Conservation (phyloP, 345 rosid species). For the Laguncularia racemosa region DNA sequence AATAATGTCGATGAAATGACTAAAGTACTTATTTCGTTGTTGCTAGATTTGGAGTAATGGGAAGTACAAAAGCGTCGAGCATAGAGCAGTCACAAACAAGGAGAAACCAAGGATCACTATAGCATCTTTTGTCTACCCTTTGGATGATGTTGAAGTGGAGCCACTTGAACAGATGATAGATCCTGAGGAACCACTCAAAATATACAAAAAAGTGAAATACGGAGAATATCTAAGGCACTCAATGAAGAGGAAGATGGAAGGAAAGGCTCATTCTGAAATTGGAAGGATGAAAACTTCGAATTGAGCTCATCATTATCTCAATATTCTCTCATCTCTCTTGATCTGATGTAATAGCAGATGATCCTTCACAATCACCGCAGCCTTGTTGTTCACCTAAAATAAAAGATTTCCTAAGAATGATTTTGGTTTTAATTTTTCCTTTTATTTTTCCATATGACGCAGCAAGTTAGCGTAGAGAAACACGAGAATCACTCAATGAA, state of each 20-base stretch:
- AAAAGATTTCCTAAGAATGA: no score
- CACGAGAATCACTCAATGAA: no score
- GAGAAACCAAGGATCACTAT: conserved; percentile 12
- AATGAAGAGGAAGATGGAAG: conserved; percentile 15
- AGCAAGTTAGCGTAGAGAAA: no score
- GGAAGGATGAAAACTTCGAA: conserved; percentile 3
- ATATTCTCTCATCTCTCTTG: no score
- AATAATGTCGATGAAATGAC: no score
- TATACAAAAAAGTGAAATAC: conserved; percentile 12
- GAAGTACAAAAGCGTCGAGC: conserved; percentile 21
- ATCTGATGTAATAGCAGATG: no score
- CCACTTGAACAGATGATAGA: conserved; percentile 18
- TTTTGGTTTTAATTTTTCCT: no score
- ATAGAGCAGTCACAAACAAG: conserved; percentile 14
- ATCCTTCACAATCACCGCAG: no score
- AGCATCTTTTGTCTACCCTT: conserved; percentile 19
- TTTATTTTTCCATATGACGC: no score
- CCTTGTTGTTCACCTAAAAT: no score
- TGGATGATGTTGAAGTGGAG: conserved; percentile 14
- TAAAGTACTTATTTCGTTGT: not conserved
- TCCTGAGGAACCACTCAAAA: not conserved
- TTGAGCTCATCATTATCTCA: not conserved
- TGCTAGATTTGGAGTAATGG: conserved; percentile 18
- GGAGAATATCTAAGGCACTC: conserved; percentile 17
- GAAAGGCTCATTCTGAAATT: conserved; percentile 13